phyloP scores from a whole-genome alignment of 2,329 filamentous ascomycete genomes.

The Penicillium sp. region DNA sequence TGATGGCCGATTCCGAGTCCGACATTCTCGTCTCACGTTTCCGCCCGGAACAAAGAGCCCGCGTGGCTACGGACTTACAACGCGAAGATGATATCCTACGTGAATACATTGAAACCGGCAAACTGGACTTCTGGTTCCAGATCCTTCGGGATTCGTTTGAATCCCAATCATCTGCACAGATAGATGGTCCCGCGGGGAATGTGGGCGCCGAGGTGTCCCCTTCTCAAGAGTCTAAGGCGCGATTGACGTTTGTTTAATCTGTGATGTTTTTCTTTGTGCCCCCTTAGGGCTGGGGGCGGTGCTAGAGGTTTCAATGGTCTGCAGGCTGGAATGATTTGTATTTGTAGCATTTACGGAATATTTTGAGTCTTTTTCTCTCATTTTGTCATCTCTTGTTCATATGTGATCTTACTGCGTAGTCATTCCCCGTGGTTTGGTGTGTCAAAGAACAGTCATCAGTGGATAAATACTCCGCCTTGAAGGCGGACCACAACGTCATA shows the following conservation, averaged over 20 bases:
- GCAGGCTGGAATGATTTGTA: constrained; percentile 3
- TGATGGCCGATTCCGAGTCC: constrained; percentile 38
- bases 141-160: constrained; percentile 31
- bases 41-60: constrained; percentile 67
- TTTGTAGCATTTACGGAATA: constrained; percentile 9
- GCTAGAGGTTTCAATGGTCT: constrained; percentile 6
- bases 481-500: too few relatives aligned
- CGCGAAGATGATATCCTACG: constrained; percentile 71
- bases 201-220: neutral
- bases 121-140: constrained; percentile 71
- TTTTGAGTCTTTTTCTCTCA: neutral
- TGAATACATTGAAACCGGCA: constrained; percentile 67
- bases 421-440: too few relatives aligned
- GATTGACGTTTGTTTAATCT: constrained; percentile 8
- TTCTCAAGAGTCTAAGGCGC: constrained; percentile 6
- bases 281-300: neutral
- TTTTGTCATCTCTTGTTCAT: neutral
- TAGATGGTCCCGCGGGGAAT: neutral
- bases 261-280: neutral
- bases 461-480: neutral
- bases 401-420: neutral
- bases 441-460: neutral
- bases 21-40: constrained; percentile 58
- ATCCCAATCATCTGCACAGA: constrained; percentile 8
- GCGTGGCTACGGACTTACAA: constrained; percentile 72